Percentiles rank a stretch among this genome's conserved stretches.
Evolutionary conservation across 257 asterid genomes (phyloP).

Genomic region (Avicennia marina): DNA sequence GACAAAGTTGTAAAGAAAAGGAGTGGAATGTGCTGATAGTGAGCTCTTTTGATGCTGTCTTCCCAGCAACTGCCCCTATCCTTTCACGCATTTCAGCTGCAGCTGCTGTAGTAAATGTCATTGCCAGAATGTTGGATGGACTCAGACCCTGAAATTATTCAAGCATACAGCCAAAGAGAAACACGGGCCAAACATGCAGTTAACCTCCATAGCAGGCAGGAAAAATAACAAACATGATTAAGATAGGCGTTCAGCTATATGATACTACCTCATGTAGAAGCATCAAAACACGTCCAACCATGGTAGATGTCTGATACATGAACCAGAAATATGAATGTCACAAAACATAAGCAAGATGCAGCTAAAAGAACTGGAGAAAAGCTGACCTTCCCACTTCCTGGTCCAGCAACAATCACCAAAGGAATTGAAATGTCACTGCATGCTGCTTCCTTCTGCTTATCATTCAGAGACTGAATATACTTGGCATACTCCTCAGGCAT

Average conservation of each 20-base stretch:
- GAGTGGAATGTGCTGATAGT: slow-evolving; percentile 96
- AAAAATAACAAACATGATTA: slow-evolving; percentile 9
- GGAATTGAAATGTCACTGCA: slow-evolving; percentile 81
- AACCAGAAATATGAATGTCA: slow-evolving; percentile 27
- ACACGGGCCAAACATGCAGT: slow-evolving; percentile 16
- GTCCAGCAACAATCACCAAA: slow-evolving; percentile 93
- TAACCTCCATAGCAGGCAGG: slow-evolving; percentile 15
- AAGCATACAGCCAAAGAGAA: slow-evolving; percentile 8
- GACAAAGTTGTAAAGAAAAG: slow-evolving; percentile 92
- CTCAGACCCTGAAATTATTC: slow-evolving; percentile 60
- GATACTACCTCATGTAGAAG: slow-evolving; percentile 64
- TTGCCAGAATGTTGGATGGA: slow-evolving; percentile 84
- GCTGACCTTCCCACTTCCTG: slow-evolving; percentile 97
- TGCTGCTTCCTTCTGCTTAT: slow-evolving; percentile 93
- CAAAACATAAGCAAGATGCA: slow-evolving; percentile 14
- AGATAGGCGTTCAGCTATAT: not conserved
- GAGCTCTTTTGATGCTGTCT: slow-evolving; percentile 83
- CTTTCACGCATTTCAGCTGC: slow-evolving; percentile 98
- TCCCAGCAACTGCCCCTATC: slow-evolving; percentile 85
- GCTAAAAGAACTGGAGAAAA: slow-evolving; percentile 12
- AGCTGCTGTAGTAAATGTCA: slow-evolving; percentile 96
- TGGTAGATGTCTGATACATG: slow-evolving; percentile 83
- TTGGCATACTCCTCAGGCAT: slow-evolving; percentile 81
- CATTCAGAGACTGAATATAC: slow-evolving; percentile 68
- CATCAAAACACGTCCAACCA: slow-evolving; percentile 93